A percentile compares a stretch with the other conserved stretches of the same genome.
These are phyloP conservation scores for Osmanthus fragrans DNA, from an alignment of 257 asterid species.

Conservation along the genomic window DNA sequence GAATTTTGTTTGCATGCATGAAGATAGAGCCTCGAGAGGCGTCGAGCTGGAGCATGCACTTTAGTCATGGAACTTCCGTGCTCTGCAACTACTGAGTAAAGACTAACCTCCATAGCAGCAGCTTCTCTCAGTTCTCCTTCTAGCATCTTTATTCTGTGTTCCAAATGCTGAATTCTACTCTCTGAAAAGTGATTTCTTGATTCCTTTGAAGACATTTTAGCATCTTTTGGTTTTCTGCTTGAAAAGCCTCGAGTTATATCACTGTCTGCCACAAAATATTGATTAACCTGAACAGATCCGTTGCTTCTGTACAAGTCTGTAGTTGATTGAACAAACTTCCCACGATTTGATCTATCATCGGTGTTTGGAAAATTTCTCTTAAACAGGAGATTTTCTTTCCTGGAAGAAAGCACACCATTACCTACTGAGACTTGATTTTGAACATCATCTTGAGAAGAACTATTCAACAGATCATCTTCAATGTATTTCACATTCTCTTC, in stretches of 20 bases:
- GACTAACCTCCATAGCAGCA: slow-evolving; percentile 76
- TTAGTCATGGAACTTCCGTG: slow-evolving; percentile 77
- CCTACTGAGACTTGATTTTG: slow-evolving; percentile 27
- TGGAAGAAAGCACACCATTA: slow-evolving; percentile 30
- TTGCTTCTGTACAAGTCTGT: slow-evolving; percentile 47
- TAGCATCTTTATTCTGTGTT: slow-evolving; percentile 46
- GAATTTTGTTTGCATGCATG: slow-evolving; percentile 55
- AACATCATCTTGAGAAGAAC: slow-evolving; percentile 26
- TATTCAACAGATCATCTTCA: slow-evolving; percentile 32
- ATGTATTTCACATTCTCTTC: slow-evolving; percentile 32
- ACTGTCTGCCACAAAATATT: slow-evolving; percentile 26
- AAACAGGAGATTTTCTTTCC: slow-evolving; percentile 22
- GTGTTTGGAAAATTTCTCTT: slow-evolving; percentile 28
- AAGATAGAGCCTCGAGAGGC: slow-evolving; percentile 75
- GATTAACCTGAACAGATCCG: slow-evolving; percentile 41
- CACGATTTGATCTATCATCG: slow-evolving; percentile 49
- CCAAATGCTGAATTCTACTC: slow-evolving; percentile 52
- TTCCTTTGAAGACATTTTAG: slow-evolving; percentile 44
- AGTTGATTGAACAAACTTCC: slow-evolving; percentile 63
- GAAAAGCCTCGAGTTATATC: slow-evolving; percentile 25
- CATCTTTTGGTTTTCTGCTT: slow-evolving; percentile 36
- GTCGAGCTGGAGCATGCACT: slow-evolving; percentile 89
- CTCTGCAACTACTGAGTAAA: slow-evolving; percentile 77
- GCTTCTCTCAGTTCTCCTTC: slow-evolving; percentile 82
- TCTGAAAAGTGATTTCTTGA: slow-evolving; percentile 45